Evolutionary conservation across 306 rosid genomes (phyloP), one percentile per base, ranked within the genome.

Genomic region (Glycine soja): DNA sequence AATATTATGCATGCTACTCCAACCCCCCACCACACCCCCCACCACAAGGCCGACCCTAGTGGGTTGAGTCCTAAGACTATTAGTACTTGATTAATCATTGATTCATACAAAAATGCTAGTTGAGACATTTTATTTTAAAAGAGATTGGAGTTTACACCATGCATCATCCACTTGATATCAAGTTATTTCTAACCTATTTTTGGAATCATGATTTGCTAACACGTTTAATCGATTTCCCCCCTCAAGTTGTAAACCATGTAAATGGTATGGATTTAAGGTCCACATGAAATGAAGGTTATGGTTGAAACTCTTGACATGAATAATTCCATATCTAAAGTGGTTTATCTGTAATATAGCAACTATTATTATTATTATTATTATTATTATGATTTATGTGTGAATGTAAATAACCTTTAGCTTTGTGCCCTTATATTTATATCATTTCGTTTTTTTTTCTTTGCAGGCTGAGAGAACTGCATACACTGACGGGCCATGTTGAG

Each of bases 401-500:
- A 47, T 58, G 18, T 24, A n/a, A 79, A 16, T 13, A 14, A 19
- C 14, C 13, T 19, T 45, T n/a, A n/a, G 7, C 40, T 57, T 10
- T 0, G 2, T 45, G 50, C 24, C 62, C 47, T 67, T 47, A 70
- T 12, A 38, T 62, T 70, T 19, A 14, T 8, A 10, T 24, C 30
- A 24, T 24, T 24, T 24, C 30, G 30, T 67, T 74, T 50, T 74
- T 16, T 66, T 10, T 6, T 15, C 53, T 38, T 46, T 45, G 86
- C 94, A 90, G 98, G 58, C 82, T 93, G 64, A 87, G 95, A 82
- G 98, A 90, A 40, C 78, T 88, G 79, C 38, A 13, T 50, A 93
- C 97, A 34, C 86, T 93, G 54, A 93, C 90, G 82, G 98, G 95
- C n/a, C 97, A 82, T 73, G 95, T 93, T 34, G 97, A 91, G 66